These are phyloP conservation scores for Wilcoxina mikolae DNA, from an alignment of 495 filamentous ascomycete species.

Conservation along the genomic window DNA sequence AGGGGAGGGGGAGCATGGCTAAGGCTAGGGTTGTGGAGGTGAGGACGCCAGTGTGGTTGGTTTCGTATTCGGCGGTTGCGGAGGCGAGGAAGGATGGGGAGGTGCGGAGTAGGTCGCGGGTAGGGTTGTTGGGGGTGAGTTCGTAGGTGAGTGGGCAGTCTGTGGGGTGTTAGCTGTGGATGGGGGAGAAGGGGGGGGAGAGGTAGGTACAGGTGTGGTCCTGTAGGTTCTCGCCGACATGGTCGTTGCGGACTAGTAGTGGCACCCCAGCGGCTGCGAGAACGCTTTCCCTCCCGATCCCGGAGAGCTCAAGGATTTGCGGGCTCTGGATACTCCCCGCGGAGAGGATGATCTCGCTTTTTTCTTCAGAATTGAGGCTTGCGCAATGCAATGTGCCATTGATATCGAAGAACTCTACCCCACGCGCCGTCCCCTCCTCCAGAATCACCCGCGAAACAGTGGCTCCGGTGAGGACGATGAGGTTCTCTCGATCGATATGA, in stretches of 20 bases:
- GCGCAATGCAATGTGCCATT: constrained; percentile 9
- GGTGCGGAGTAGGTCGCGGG: constrained; percentile 16
- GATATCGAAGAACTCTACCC: constrained; percentile 22
- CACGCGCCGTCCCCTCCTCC: constrained; percentile 15
- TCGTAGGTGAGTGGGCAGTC: not conserved
- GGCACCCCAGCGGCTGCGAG: constrained; percentile 32
- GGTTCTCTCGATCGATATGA: constrained; percentile 20
- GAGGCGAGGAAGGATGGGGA: constrained; percentile 15
- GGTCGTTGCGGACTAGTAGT: constrained; percentile 32
- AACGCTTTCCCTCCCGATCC: constrained; percentile 33
- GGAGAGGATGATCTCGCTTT: constrained; percentile 36
- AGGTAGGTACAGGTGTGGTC: constrained; percentile 32
- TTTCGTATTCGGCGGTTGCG: not conserved
- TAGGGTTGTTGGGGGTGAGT: not conserved
- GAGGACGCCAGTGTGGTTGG: not conserved
- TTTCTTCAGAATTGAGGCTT: constrained; percentile 16
- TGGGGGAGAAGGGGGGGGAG: not conserved
- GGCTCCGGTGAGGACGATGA: constrained; percentile 17
- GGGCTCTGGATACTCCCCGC: constrained; percentile 38
- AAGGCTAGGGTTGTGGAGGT: not conserved
- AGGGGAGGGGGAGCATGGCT: not conserved
- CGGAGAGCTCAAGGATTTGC: constrained; percentile 42
- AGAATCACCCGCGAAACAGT: constrained; percentile 21
- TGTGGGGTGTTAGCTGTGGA: not conserved
- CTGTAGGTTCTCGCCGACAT: constrained; percentile 38